These are phyloP conservation scores for Diaporthe velutina DNA, from an alignment of 2,329 filamentous ascomycete genomes.

Conservation along the genomic window DNA sequence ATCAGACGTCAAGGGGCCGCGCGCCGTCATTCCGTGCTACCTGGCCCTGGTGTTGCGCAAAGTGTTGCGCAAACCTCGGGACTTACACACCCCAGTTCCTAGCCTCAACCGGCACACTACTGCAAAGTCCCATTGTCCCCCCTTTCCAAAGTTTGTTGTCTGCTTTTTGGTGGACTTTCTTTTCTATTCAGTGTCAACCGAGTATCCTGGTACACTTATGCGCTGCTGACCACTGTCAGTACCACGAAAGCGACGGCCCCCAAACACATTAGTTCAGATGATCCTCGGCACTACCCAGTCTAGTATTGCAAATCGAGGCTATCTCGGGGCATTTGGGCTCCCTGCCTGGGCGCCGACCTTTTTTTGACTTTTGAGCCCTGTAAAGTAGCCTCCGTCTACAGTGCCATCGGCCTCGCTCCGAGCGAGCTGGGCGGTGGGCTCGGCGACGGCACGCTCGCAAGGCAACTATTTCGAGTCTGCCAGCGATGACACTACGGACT, in stretches of 20 bases:
- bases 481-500: background rate
- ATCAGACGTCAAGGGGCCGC: slow-evolving; percentile 26
- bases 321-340: background rate
- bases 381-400: slow-evolving; percentile 18
- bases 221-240: background rate
- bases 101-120: background rate
- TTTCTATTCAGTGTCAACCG: background rate
- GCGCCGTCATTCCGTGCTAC: slow-evolving; percentile 25
- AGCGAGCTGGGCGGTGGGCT: background rate
- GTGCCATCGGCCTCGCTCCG: slow-evolving; percentile 1
- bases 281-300: slow-evolving; percentile 13
- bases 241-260: background rate
- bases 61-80: background rate
- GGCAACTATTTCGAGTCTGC: background rate
- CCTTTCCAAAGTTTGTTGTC: background rate
- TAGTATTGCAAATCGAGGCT: slow-evolving; percentile 8
- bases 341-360: background rate
- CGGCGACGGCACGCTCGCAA: background rate
- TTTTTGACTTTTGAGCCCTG: slow-evolving; percentile 7
- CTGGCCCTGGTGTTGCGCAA: background rate
- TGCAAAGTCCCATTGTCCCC: background rate
- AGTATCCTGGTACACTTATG: background rate
- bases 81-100: background rate
- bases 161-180: background rate
- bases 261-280: background rate